phyloP scores from a whole-genome alignment of 306 rosid species.

The Lablab purpureus region DNA sequence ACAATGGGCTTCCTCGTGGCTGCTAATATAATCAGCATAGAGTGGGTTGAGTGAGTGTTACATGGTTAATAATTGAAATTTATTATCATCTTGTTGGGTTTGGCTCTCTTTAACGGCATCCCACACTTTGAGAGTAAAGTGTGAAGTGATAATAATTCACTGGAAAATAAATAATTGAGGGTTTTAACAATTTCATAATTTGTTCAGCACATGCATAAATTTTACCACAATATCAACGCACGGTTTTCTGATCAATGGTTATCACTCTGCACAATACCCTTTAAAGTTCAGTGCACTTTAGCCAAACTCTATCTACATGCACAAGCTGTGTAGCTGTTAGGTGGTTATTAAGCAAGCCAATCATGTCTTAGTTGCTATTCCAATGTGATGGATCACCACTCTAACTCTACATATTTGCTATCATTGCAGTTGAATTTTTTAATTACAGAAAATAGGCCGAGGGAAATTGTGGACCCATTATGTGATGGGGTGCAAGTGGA shows the following conservation, averaged over 20 bases:
- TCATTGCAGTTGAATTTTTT: constrained; percentile 86
- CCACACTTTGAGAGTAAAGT: not conserved
- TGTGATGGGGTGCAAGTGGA: constrained; percentile 89
- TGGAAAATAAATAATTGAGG: not conserved
- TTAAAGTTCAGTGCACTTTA: not conserved
- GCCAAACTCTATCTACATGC: constrained; percentile 17
- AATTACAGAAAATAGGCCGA: constrained; percentile 76
- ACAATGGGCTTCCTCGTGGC: constrained; percentile 1
- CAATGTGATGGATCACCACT: constrained; percentile 35
- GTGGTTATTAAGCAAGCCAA: constrained; percentile 15
- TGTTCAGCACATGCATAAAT: not conserved
- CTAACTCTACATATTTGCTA: constrained; percentile 41
- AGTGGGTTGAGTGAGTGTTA: constrained; percentile 9
- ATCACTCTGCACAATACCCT: not conserved
- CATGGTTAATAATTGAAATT: constrained; percentile 29
- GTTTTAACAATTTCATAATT: not conserved
- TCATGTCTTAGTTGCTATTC: constrained; percentile 40
- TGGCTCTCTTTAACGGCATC: not conserved
- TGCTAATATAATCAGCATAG: constrained; percentile 21
- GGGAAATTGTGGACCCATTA: constrained; percentile 82
- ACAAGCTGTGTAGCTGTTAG: constrained; percentile 17
- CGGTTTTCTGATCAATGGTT: not conserved
- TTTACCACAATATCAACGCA: not conserved
- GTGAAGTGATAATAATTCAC: not conserved
- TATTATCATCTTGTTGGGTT: constrained; percentile 1